Evolutionary conservation across 805 yeast species (phyloP).

Genomic region (Suhomyces pyralidae): DNA sequence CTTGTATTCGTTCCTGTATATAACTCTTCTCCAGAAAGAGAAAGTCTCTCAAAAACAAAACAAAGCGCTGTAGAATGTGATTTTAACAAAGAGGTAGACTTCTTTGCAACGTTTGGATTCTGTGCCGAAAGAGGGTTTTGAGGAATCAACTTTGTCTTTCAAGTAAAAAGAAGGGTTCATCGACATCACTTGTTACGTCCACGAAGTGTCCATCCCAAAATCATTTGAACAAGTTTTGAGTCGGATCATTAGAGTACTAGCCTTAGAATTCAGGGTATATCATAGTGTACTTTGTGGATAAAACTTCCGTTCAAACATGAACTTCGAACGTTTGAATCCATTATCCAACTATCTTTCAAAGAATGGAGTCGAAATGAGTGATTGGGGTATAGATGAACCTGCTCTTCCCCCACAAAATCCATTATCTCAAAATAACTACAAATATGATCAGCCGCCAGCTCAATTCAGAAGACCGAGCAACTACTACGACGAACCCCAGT

Average conservation of each 20-base stretch:
- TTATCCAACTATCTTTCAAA: slow-evolving; percentile 21
- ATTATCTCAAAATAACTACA: neutral
- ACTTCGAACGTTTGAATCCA: slow-evolving; percentile 25
- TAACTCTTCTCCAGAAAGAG: neutral
- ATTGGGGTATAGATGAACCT: slow-evolving; percentile 38
- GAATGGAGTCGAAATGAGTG: slow-evolving; percentile 20
- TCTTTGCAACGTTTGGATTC: neutral
- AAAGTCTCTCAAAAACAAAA: neutral
- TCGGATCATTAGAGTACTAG: neutral
- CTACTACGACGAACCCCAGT: neutral
- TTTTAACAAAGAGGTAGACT: neutral
- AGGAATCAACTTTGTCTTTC: neutral
- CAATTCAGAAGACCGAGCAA: slow-evolving; percentile 2
- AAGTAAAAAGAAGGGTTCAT: neutral
- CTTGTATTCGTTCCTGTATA: neutral
- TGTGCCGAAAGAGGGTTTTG: neutral
- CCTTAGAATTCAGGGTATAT: neutral
- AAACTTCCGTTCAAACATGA: slow-evolving; percentile 15
- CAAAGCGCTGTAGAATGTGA: neutral
- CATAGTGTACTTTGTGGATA: neutral
- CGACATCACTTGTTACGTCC: neutral
- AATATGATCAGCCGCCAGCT: neutral
- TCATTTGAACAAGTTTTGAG: neutral
- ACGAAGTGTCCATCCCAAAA: neutral
- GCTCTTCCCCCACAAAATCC: slow-evolving; percentile 8